Evolutionary conservation across 1,284 basidiomycete species (phyloP), one percentile per base, ranked within the genome.

Genomic region (Ceratobasidium sp.): DNA sequence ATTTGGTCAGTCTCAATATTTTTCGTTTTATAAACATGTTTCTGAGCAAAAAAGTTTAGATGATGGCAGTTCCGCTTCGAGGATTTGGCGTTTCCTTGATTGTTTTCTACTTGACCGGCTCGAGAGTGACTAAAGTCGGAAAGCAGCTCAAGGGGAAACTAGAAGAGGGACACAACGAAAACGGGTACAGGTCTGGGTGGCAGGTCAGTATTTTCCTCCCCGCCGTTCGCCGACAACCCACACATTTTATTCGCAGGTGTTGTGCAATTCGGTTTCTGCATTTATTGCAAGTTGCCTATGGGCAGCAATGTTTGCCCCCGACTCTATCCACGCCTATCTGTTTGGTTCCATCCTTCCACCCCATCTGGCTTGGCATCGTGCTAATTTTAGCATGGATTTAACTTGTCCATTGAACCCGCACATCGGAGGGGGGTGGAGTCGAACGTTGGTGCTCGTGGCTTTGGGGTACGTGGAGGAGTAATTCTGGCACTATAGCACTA

Each of bases 101-200:
- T 74, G 87, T 88, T 0, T 95, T 98, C 82, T 96, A 97, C 81
- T 84, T 96, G 22, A 79, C 90, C 0, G 95, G 91, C 0, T 94
- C 92, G 65, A 85, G 88, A 64, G 95, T 94, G 0, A 98, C 96
- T 5, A 96, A 95, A 86, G 90, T 90, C 75, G 89, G 92, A 27
- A 90, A 88, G 79, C 81, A 84, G 61, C 83, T 83, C 66, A 98
- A 98, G 81, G 88, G 88, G 1, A 83, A 83, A 75, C 85, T 96
- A 31, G 96, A 98, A 81, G 92, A 92, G 62, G 92, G 89, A 0
- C 89, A 91, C 77, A 87, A 91, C 56, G 87, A 87, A 59, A 85
- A 83, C 0, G 85, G 85, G 0, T 90, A 95, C 80, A 85, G 95
- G 31, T 87, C 84, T 34, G 91, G 88, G 14, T 87, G 88, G 81